Conservation (phyloP, 176 grass and related monocot genomes). For the Metroxylon sagu region DNA sequence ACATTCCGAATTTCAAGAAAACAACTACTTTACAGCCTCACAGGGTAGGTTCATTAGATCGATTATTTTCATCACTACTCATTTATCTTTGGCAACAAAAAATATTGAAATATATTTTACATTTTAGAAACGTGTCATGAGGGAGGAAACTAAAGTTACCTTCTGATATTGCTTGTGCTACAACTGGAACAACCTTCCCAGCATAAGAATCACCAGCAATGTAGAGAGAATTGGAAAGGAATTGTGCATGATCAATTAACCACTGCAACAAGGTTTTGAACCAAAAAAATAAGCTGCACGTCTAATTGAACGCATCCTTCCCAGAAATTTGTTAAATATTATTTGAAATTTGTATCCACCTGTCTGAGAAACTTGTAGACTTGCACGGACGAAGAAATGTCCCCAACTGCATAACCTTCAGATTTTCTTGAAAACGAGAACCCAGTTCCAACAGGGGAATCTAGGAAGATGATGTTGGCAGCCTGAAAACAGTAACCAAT, state of each 20-base stretch:
- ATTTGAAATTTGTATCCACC: background rate
- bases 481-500: background rate
- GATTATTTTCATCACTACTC: too few species aligned
- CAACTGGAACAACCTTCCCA: slow-evolving; percentile 33
- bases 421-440: slow-evolving; percentile 19
- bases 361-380: slow-evolving; percentile 11
- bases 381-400: background rate
- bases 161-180: slow-evolving; percentile 41
- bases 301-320: too few species aligned
- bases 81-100: too few species aligned
- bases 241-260: slow-evolving; percentile 36
- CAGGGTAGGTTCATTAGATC: too few species aligned
- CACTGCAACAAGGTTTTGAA: slow-evolving; percentile 18
- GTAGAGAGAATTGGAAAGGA: slow-evolving; percentile 38
- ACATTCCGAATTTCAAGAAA: too few species aligned
- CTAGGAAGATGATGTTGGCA: slow-evolving; percentile 18
- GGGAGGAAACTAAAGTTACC: slow-evolving; percentile 13
- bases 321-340: background rate
- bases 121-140: too few species aligned
- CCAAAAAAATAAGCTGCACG: background rate
- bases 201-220: slow-evolving; percentile 45
- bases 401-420: slow-evolving; percentile 18
- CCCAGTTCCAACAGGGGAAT: slow-evolving; percentile 24
- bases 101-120: too few species aligned
- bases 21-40: too few species aligned